phyloP scores from a whole-genome alignment of 805 yeast genomes.

The Schwanniomyces polymorphus region DNA sequence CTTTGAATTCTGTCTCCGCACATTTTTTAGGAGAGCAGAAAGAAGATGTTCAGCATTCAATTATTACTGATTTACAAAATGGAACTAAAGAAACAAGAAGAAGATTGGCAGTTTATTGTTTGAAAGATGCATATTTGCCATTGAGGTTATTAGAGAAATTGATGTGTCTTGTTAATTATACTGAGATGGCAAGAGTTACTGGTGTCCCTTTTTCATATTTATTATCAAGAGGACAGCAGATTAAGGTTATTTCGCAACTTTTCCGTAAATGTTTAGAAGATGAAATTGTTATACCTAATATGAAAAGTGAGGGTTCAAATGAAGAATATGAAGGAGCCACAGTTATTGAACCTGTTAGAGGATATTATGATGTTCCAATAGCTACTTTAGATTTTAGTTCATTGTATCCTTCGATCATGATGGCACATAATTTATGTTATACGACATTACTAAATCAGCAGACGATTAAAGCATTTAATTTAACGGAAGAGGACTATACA shows the following conservation, averaged over 20 bases:
- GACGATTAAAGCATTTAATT: conserved; percentile 61
- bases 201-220: conserved; percentile 96
- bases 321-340: conserved; percentile 99
- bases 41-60: conserved; percentile 97
- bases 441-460: conserved; percentile 78
- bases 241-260: conserved; percentile 92
- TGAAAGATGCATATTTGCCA: conserved; percentile 94
- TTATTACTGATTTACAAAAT: conserved; percentile 90
- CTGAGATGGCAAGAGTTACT: conserved; percentile 99
- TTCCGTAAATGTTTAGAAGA: conserved; percentile 89
- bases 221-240: conserved; percentile 92
- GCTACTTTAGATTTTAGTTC: conserved; percentile 98
- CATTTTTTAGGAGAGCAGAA: conserved; percentile 93
- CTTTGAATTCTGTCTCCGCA: conserved; percentile 92
- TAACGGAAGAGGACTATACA: conserved; percentile 76
- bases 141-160: conserved; percentile 83
- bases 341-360: conserved; percentile 94
- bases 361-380: conserved; percentile 95
- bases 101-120: conserved; percentile 93
- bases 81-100: conserved; percentile 92
- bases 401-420: conserved; percentile 96
- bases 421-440: conserved; percentile 97
- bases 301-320: conserved; percentile 73
- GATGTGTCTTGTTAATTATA: conserved; percentile 95
- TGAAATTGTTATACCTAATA: conserved; percentile 86